Evolutionary conservation across 805 yeast genomes (phyloP).

Genomic region (baker's yeast (Saccharomyces cerevisiae)): DNA sequence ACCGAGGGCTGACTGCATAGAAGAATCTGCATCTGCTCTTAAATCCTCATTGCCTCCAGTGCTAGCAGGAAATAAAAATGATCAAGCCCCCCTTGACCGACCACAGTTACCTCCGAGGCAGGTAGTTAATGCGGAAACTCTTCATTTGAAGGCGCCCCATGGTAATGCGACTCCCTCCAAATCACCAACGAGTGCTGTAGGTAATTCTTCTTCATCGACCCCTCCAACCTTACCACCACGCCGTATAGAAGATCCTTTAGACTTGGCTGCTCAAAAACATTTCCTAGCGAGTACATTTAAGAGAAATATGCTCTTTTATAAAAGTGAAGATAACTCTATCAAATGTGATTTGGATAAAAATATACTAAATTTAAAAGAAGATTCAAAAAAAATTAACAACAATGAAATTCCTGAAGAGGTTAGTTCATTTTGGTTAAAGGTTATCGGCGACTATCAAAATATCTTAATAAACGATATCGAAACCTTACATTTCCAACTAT

Average conservation of each 20-base stretch:
- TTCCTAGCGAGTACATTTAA: not conserved
- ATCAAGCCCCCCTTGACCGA: not conserved
- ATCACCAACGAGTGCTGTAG: not conserved
- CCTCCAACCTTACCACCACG: not conserved
- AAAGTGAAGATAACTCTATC: not conserved
- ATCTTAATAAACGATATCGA: not conserved
- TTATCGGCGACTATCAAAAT: not conserved
- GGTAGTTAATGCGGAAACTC: not conserved
- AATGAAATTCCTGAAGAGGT: not conserved
- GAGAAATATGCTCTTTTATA: not conserved
- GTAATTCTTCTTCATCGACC: not conserved
- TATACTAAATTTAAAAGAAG: not conserved
- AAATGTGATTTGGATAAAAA: not conserved
- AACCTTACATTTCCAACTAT: not conserved
- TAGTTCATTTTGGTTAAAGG: not conserved
- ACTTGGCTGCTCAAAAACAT: not conserved
- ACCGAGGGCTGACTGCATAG: not conserved
- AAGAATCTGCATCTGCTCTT: not conserved
- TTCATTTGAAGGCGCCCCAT: not conserved
- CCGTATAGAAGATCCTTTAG: not conserved
- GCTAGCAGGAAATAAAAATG: constrained; percentile 29
- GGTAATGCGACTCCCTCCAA: not conserved
- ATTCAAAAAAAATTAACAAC: not conserved
- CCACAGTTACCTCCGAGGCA: not conserved
- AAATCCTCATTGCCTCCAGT: constrained; percentile 19